A percentile compares a stretch with the other conserved stretches of the same genome.
Evolutionary conservation across 495 filamentous ascomycete genomes (phyloP).

Genomic region (Daldinia childiae): DNA sequence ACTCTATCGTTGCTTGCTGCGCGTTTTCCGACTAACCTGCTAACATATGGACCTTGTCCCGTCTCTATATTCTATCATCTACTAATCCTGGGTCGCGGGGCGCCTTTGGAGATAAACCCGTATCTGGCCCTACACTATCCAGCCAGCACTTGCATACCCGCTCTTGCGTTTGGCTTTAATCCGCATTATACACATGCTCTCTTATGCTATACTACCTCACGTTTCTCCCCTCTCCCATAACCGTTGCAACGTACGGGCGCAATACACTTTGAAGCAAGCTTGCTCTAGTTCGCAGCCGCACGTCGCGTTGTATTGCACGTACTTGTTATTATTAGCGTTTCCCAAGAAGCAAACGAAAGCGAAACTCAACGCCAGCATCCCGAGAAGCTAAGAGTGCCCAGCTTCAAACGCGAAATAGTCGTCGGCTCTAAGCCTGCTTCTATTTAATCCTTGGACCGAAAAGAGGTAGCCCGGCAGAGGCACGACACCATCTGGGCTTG

Average conservation of each 20-base stretch:
- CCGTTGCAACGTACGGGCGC: conserved; percentile 31
- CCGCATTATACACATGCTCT: conserved; percentile 35
- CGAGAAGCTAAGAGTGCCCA: conserved; percentile 24
- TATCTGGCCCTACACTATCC: conserved; percentile 35
- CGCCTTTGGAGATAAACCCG: conserved; percentile 40
- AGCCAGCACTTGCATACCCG: conserved; percentile 45
- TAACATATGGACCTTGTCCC: conserved; percentile 28
- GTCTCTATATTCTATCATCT: conserved; percentile 27
- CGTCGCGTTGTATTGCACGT: background rate
- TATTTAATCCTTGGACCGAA: conserved; percentile 27
- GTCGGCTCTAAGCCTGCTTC: conserved; percentile 22
- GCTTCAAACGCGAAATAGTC: conserved; percentile 27
- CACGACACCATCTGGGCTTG: conserved; percentile 39
- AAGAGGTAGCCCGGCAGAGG: conserved; percentile 40
- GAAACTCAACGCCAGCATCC: conserved; percentile 30
- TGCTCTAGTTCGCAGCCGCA: conserved; percentile 1
- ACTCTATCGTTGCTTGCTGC: conserved; percentile 36
- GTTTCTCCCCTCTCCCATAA: conserved; percentile 10
- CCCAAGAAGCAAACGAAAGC: conserved; percentile 18
- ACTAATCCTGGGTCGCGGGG: conserved; percentile 36
- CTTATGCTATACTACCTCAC: conserved; percentile 9
- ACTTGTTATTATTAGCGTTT: conserved; percentile 16
- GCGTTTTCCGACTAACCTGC: conserved; percentile 39
- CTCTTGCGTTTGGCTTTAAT: conserved; percentile 43
- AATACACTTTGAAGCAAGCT: conserved; percentile 14